A percentile compares a stretch with the other conserved stretches of the same genome.
These are phyloP conservation scores for Picochlorum sp. DNA, from an alignment of 139 green algal species.

Conservation along the genomic window DNA sequence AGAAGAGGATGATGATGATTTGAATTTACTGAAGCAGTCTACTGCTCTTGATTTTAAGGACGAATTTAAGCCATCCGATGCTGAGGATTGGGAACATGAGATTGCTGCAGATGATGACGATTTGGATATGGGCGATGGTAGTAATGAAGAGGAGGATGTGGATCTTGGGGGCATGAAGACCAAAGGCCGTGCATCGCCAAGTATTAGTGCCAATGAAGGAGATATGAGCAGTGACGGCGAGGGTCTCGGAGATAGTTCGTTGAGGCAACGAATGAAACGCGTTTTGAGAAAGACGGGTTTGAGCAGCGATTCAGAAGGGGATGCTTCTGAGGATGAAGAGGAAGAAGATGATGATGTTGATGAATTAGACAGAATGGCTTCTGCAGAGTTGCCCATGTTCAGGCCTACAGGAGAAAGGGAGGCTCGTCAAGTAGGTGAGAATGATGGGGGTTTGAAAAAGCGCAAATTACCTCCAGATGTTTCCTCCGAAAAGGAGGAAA, in stretches of 20 bases:
- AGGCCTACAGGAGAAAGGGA: too few relatives aligned
- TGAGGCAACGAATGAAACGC: background rate
- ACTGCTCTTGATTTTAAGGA: background rate
- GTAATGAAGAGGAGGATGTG: constrained; percentile 13
- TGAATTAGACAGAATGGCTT: constrained; percentile 1
- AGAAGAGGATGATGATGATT: background rate
- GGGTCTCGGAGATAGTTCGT: background rate
- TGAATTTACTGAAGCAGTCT: background rate
- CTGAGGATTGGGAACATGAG: constrained; percentile 33
- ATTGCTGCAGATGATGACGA: constrained; percentile 21
- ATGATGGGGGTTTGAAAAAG: constrained; percentile 6
- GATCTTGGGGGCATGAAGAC: background rate
- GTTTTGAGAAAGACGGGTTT: background rate
- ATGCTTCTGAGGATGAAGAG: constrained; percentile 17
- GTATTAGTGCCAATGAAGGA: background rate
- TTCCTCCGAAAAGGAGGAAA: background rate
- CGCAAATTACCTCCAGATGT: constrained; percentile 7
- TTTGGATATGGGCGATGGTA: constrained; percentile 20
- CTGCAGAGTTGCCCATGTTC: background rate
- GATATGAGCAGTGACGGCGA: background rate
- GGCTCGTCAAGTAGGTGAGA: background rate
- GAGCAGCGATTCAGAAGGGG: background rate
- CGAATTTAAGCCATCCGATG: constrained; percentile 3
- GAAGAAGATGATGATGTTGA: constrained; percentile 12
- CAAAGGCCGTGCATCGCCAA: background rate